phyloP scores from a whole-genome alignment of 352 stramenopile genomes.

The Globisporangium parvum region DNA sequence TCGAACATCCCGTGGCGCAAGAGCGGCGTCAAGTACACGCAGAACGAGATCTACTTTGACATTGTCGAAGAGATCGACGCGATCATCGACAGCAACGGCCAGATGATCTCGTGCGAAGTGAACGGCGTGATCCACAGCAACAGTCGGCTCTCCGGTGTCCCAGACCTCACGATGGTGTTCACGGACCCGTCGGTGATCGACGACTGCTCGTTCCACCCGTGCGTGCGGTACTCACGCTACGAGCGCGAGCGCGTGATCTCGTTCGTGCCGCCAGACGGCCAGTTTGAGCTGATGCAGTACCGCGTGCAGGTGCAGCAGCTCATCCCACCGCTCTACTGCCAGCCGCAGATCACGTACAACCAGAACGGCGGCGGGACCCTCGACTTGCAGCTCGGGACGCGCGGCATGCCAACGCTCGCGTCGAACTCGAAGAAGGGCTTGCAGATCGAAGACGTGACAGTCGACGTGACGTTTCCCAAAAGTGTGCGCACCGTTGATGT shows the following conservation, averaged over 20 bases:
- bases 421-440: constrained; percentile 78
- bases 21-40: constrained; percentile 92
- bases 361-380: constrained; percentile 61
- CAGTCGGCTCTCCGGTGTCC: constrained; percentile 94
- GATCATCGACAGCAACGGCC: constrained; percentile 91
- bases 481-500: constrained; percentile 93
- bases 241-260: constrained; percentile 95
- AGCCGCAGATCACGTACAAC: constrained; percentile 82
- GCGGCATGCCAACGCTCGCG: constrained; percentile 69
- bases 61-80: constrained; percentile 97
- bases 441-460: constrained; percentile 88
- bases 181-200: constrained; percentile 95
- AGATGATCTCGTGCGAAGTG: constrained; percentile 93
- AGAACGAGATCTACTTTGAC: constrained; percentile 99
- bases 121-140: constrained; percentile 94
- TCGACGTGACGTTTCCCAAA: constrained; percentile 96
- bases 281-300: constrained; percentile 94
- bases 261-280: constrained; percentile 97
- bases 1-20: constrained; percentile 98
- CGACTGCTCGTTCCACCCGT: constrained; percentile 98
- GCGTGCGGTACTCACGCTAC: constrained; percentile 95
- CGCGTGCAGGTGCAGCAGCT: constrained; percentile 79
- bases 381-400: constrained; percentile 67
- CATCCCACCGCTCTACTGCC: constrained; percentile 85
- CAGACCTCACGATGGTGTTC: constrained; percentile 96